Evolutionary conservation across 164 flowering plant species (phyloP), one percentile per base, ranked within the genome.

Genomic region (Nymphaea colorata): DNA sequence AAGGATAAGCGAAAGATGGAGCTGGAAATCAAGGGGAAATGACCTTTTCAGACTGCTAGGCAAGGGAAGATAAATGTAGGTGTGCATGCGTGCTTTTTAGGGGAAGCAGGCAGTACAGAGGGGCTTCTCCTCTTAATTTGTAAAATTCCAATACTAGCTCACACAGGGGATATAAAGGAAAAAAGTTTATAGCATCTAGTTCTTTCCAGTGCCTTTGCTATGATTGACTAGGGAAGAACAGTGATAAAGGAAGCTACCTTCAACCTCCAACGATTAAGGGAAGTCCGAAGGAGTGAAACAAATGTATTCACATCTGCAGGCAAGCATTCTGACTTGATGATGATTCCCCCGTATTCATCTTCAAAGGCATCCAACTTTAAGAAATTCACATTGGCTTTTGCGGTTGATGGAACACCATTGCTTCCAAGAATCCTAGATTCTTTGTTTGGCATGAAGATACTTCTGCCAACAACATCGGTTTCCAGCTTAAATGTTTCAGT

Each of bases 321-420:
- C 67, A 93, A 75, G 66, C 73, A 78, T 43, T 79, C 80, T 3
- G 91, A 74, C 71, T 93, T 77, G 71, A 93, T 74, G 18, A 90
- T 74, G 51, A 88, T 78, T 65, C 96, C 98, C 2, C 75, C 93
- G 69, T 93, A 93, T 66, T 80, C 84, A 76, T 93, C 98, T 69
- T 90, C 89, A 60, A 53, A 64, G 12, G 82, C 82, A 73, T 86
- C 80, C 55, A 93, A 83, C 10, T 86, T 66, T 72, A 66, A 66
- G 62, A 36, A 55, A 18, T 79, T 73, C 60, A 71, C 74, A 6
- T 71, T 57, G 64, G 71, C 70, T 25, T 73, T 45, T 57, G 67
- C 71, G 41, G 76, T 70, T 57, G 47, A 65, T 25, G 36, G 36
- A 15, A 75, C 59, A 25, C 84, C 85, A 69, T 78, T 83, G 17